phyloP scores from a whole-genome alignment of 2,329 filamentous ascomycete species.

The Aspergillus fischeri region DNA sequence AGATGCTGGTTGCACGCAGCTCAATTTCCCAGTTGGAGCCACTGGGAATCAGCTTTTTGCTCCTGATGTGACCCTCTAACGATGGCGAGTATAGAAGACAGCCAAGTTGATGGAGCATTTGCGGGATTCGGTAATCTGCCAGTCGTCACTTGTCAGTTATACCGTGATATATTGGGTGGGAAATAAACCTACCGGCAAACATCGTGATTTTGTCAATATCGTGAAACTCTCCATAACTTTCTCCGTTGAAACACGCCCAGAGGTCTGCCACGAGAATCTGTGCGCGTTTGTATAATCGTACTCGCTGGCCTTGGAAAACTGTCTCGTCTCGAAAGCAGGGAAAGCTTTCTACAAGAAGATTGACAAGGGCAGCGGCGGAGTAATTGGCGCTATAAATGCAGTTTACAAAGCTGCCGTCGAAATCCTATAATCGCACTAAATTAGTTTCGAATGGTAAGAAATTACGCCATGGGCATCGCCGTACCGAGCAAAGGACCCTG shows the following conservation, averaged over 20 bases:
- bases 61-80: conserved; percentile 66
- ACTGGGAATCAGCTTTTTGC: conserved; percentile 61
- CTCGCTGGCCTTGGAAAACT: conserved; percentile 65
- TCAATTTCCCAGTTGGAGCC: conserved; percentile 81
- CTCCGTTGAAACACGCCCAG: conserved; percentile 91
- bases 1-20: conserved; percentile 87
- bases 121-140: conserved; percentile 86
- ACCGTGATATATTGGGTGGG: background rate
- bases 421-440: conserved; percentile 52
- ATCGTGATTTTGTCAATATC: conserved; percentile 97
- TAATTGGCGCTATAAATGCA: conserved; percentile 69
- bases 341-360: conserved; percentile 78
- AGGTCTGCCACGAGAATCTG: conserved; percentile 95
- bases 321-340: conserved; percentile 81
- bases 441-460: background rate
- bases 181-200: conserved; percentile 64
- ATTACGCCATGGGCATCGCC: conserved; percentile 8
- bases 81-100: conserved; percentile 81
- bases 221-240: conserved; percentile 71
- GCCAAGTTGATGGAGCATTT: conserved; percentile 79
- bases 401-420: conserved; percentile 67
- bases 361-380: conserved; percentile 81
- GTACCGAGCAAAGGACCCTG: conserved; percentile 70
- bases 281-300: conserved; percentile 86
- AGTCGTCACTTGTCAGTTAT: background rate